Conservation (phyloP, 73 alveolate genomes). For the Paramecium biaurelia region DNA sequence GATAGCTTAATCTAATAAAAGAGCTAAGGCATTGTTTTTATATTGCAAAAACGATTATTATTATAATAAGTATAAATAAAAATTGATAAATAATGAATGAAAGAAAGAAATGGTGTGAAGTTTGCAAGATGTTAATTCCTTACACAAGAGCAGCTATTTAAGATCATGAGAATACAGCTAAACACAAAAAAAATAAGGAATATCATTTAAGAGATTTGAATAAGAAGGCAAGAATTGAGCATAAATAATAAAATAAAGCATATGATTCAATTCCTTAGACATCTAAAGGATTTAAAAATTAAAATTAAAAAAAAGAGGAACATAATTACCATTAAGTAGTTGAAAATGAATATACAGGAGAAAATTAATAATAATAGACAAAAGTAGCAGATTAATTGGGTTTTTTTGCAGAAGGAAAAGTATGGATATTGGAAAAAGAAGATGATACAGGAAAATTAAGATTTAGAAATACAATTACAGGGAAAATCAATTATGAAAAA, state of each 20-base stretch:
- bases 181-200: conserved; percentile 35
- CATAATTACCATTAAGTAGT: not conserved
- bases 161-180: conserved; percentile 36
- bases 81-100: not conserved
- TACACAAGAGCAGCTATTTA: conserved; percentile 6
- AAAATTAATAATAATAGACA: not conserved
- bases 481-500: not conserved
- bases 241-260: not conserved
- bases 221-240: conserved; percentile 22
- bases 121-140: conserved; percentile 35
- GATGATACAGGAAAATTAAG: conserved; percentile 35
- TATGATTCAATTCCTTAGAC: not conserved
- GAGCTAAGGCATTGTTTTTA: not conserved
- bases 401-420: conserved; percentile 34
- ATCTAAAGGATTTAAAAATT: not conserved
- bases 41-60: not conserved
- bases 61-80: not conserved
- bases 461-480: conserved; percentile 34
- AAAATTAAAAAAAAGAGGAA: not conserved
- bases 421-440: conserved; percentile 33
- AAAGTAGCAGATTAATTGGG: conserved; percentile 25
- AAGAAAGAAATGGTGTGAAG: conserved; percentile 51
- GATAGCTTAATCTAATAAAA: not conserved
- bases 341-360: conserved; percentile 1
- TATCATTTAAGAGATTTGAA: not conserved